Base-by-base conservation (phyloP, 768 basidiomycete genomes). In the Sistotremastrum niveocremeum region DNA sequence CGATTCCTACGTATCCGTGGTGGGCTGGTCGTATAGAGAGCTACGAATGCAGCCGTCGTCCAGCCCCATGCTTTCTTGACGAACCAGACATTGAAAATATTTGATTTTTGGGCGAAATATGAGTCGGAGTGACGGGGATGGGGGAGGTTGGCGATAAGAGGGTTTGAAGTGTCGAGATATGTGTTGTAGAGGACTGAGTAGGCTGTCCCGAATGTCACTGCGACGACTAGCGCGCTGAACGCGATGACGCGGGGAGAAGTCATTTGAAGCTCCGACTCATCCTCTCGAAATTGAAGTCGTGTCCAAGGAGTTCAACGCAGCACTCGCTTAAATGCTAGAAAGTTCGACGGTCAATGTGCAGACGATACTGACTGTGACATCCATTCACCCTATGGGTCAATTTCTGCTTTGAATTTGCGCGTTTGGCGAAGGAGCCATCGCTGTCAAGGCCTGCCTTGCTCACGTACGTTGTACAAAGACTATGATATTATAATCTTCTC, bases 1-100 rank as follows among this genome's bases (percentile, higher is more conserved):
- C 60, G 45, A 7, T 54, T 49, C 1, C 69, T 65, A 32, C 72
- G 70, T 3, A 61, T 59, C 7, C 59, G 56, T 2, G 66, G 59
- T 4, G 81, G 74, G 51, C 73, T 72, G 1, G 83, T 79, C 42
- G 70, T 31, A 70, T 73, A 82, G 29, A 72, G 66, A 46, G 72
- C 54, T 46, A 79, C 56, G 55, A 86, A 88, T 0, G 74, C 68
- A 34, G 67, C 68, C 5, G 85, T 71, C 1, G 90, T 91, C 90
- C 91, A 95, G 0, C 66, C 87, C 91, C 94, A 95, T 28, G 83
- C 77, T 44, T 75, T 70, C 65, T 98, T 98, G 58, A 93, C 87
- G 64, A 94, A 93, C 54, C 75, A 66, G 47, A 80, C 71, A 57
- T 97, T 98, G 57, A 98, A 70, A 1, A 73, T 42, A 57, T 91